Evolutionary conservation across 345 rosid genomes (phyloP).

Genomic region (Citrus sinensis): DNA sequence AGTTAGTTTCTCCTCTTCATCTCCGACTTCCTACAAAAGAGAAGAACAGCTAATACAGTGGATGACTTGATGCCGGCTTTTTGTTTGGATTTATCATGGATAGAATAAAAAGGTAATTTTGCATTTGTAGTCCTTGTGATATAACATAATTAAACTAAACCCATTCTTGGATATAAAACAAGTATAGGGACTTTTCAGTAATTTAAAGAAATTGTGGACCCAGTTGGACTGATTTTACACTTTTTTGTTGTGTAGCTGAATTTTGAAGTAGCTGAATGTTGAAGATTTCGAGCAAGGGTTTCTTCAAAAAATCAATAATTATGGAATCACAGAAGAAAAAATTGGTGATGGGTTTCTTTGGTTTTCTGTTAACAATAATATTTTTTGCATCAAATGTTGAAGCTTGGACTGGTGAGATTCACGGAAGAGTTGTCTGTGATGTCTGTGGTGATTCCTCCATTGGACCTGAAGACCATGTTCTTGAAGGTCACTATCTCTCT

Average conservation of each 20-base stretch:
- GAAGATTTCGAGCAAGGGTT: not conserved
- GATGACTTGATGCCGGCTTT: not conserved
- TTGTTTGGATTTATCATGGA: not conserved
- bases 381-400: constrained; percentile 31
- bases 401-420: constrained; percentile 95
- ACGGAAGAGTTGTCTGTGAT: constrained; percentile 90
- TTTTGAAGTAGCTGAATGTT: not conserved
- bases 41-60: too few species aligned
- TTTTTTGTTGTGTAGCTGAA: too few species aligned
- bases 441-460: constrained; percentile 86
- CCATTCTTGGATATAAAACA: not conserved
- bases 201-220: not conserved
- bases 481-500: constrained; percentile 50
- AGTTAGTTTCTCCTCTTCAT: not conserved
- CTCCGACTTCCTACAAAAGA: not conserved
- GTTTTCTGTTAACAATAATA: constrained; percentile 22
- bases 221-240: not conserved
- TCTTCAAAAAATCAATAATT: not conserved
- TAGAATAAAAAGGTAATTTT: not conserved
- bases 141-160: not conserved
- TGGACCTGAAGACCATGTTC: constrained; percentile 92
- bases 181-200: not conserved
- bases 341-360: constrained; percentile 31
- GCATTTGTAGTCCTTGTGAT: not conserved
- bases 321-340: constrained; percentile 41